Percentiles rank a stretch among this genome's conserved stretches.
Evolutionary conservation across 805 yeast genomes (phyloP).

Genomic region (Candida boidinii): DNA sequence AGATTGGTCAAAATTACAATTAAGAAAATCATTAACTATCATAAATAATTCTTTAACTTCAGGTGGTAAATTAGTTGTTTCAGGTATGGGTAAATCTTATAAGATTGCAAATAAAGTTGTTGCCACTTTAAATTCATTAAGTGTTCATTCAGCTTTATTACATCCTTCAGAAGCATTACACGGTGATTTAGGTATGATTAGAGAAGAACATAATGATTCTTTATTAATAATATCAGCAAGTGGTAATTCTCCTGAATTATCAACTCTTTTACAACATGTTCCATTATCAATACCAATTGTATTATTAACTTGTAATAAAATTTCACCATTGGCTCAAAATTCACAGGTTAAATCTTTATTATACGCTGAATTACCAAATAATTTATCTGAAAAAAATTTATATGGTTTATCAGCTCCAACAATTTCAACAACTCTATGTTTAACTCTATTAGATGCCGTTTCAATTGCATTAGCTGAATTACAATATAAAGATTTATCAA

Average conservation of each 20-base stretch:
- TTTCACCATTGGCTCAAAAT: conserved; percentile 45
- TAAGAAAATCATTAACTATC: conserved; percentile 33
- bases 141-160: conserved; percentile 55
- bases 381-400: conserved; percentile 48
- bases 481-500: conserved; percentile 44
- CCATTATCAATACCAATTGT: conserved; percentile 45
- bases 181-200: conserved; percentile 76
- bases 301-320: conserved; percentile 53
- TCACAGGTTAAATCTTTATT: conserved; percentile 44
- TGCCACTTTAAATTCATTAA: conserved; percentile 77
- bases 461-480: conserved; percentile 66
- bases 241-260: conserved; percentile 76
- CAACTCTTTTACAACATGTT: conserved; percentile 48
- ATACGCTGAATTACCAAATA: conserved; percentile 52
- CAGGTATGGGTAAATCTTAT: conserved; percentile 81
- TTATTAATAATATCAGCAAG: conserved; percentile 66
- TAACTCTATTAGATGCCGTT: conserved; percentile 72
- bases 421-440: conserved; percentile 67
- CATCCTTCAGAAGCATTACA: conserved; percentile 89
- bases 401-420: conserved; percentile 89
- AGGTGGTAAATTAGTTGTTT: conserved; percentile 64
- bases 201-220: conserved; percentile 44
- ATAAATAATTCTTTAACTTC: conserved; percentile 32
- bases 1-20: conserved; percentile 34
- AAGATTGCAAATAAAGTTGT: conserved; percentile 72